A percentile compares a stretch with the other conserved stretches of the same genome.
Conservation (phyloP, 441 rosid species). For the Syzygium syzygioides region DNA sequence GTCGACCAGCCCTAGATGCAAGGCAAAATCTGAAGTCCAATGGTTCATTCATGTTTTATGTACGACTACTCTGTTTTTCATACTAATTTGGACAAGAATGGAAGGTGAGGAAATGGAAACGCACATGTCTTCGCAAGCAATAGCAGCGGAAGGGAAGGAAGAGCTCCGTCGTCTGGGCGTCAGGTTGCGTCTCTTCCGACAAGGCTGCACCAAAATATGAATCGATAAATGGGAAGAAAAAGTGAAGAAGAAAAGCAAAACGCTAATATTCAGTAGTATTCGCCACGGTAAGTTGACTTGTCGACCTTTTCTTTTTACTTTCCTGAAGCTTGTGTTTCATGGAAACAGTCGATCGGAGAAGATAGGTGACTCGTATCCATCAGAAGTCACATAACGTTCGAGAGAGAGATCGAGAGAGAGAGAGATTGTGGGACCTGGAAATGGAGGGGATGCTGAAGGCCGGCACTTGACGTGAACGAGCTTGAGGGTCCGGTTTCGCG, state of each 20-base stretch:
- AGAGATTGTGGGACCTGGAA: background rate
- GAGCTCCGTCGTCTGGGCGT: conserved; percentile 16
- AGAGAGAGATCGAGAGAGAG: background rate
- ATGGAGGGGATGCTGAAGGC: background rate
- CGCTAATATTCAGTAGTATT: background rate
- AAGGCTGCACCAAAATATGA: background rate
- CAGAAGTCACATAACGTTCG: background rate
- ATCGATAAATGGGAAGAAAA: background rate
- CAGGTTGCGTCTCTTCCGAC: background rate
- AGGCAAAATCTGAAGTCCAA: background rate
- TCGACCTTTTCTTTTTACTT: background rate
- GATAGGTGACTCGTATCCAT: background rate
- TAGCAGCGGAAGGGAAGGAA: conserved; percentile 53
- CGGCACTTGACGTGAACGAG: conserved; percentile 5
- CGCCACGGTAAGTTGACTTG: background rate
- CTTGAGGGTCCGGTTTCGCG: background rate
- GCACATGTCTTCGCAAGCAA: conserved; percentile 45
- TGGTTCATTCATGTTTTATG: background rate
- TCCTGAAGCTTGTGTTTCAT: background rate
- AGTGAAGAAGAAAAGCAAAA: background rate
- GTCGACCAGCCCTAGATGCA: background rate
- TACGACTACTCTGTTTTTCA: background rate
- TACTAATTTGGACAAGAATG: background rate
- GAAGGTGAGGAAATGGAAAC: conserved; percentile 5
- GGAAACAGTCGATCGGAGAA: background rate